phyloP scores from a whole-genome alignment of 495 filamentous ascomycete genomes.

The Pseudevernia furfuracea region DNA sequence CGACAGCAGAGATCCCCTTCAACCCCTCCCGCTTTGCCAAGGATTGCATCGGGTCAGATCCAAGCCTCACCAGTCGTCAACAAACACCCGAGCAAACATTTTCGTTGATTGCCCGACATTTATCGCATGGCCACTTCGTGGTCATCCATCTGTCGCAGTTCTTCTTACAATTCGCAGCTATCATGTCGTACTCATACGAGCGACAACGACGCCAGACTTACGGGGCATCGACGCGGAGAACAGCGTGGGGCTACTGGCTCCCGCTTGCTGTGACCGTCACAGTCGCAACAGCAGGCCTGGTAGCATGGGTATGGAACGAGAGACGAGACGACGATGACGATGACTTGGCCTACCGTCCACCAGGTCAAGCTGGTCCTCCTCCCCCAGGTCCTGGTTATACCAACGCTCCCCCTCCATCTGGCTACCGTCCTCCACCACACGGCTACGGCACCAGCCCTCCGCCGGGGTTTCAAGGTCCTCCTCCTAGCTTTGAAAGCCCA shows the following conservation, averaged over 20 bases:
- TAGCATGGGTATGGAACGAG: slow-evolving; percentile 90
- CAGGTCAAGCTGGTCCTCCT: slow-evolving; percentile 32
- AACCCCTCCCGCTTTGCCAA: not conserved
- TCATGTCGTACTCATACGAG: slow-evolving; percentile 69
- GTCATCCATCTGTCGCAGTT: not conserved
- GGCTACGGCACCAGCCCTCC: slow-evolving; percentile 30
- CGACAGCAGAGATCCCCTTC: not conserved
- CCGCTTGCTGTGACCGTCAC: slow-evolving; percentile 78
- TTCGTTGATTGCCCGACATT: not conserved
- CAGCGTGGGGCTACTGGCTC: slow-evolving; percentile 74
- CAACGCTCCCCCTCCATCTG: slow-evolving; percentile 18
- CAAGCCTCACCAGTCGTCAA: slow-evolving; percentile 12
- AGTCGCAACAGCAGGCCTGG: slow-evolving; percentile 73
- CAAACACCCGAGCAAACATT: slow-evolving; percentile 10
- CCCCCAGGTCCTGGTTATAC: slow-evolving; percentile 33
- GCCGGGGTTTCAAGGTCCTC: slow-evolving; percentile 36
- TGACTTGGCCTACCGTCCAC: slow-evolving; percentile 35
- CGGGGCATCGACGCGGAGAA: slow-evolving; percentile 53
- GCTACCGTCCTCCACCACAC: slow-evolving; percentile 18
- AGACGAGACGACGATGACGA: slow-evolving; percentile 65
- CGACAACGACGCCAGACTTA: slow-evolving; percentile 50
- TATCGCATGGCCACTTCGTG: slow-evolving; percentile 15
- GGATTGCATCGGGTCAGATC: not conserved
- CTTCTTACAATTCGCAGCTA: not conserved
- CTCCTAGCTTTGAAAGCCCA: slow-evolving; percentile 28